Evolutionary conservation across 1,139 yeast species (phyloP).

Genomic region (Pichia sp.): DNA sequence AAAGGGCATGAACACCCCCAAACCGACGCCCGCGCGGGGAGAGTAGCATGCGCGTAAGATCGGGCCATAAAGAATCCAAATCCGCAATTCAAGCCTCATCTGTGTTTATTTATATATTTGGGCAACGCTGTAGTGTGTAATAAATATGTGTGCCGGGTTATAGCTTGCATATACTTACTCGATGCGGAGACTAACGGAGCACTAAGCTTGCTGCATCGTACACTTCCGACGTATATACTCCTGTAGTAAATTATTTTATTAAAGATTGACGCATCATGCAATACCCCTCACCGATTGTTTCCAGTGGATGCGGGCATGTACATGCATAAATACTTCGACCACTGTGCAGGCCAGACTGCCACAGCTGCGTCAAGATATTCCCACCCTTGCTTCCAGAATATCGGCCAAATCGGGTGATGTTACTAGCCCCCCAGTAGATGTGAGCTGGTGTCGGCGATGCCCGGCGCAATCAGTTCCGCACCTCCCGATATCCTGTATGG

Average conservation of each 20-base stretch:
- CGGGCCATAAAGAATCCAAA: not conserved
- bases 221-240: not conserved
- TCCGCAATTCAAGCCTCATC: not conserved
- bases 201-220: not conserved
- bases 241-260: not conserved
- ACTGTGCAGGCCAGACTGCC: not conserved
- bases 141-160: not conserved
- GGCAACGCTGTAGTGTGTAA: not conserved
- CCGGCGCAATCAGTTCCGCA: not conserved
- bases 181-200: not conserved
- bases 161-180: not conserved
- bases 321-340: not conserved
- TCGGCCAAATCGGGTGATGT: not conserved
- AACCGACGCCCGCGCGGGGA: not conserved
- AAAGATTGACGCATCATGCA: not conserved
- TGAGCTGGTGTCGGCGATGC: not conserved
- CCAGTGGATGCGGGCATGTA: not conserved
- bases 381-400: not conserved
- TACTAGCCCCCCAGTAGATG: not conserved
- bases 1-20: not conserved
- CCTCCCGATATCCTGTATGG: not conserved
- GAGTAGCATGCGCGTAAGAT: not conserved
- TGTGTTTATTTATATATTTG: not conserved
- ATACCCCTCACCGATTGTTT: not conserved
- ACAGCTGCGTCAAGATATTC: not conserved